Percentiles rank a stretch among this genome's conserved stretches.
Conservation (phyloP, 2,329 filamentous ascomycete genomes). For the Kalaharituber pfeilii region DNA sequence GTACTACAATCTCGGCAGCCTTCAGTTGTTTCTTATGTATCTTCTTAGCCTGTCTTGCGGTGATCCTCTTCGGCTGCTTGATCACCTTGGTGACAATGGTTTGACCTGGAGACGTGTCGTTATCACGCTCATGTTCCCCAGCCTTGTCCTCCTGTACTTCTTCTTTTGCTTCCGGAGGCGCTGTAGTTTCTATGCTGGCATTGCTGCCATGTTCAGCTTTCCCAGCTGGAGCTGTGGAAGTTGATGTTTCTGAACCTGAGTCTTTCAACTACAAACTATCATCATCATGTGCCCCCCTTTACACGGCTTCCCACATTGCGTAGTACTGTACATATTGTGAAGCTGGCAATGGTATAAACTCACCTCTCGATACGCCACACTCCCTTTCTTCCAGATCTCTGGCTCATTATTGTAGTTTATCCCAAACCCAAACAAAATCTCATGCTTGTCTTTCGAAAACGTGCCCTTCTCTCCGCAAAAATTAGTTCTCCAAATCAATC, state of each 20-base stretch:
- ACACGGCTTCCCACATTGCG: not conserved
- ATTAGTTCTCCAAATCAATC: constrained; percentile 15
- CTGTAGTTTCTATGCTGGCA: too few species aligned
- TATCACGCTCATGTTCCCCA: constrained; percentile 35
- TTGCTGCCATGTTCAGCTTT: not conserved
- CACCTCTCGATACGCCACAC: constrained; percentile 69
- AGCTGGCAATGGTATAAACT: constrained; percentile 23
- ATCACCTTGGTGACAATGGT: not conserved
- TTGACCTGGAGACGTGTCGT: constrained; percentile 18
- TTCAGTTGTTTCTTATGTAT: constrained; percentile 63
- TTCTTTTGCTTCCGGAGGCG: not conserved
- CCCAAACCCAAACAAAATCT: constrained; percentile 80
- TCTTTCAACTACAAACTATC: too few species aligned
- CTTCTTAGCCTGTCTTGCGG: constrained; percentile 49
- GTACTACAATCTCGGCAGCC: constrained; percentile 64
- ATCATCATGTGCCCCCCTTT: not conserved
- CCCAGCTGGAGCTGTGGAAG: not conserved
- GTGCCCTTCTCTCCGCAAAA: constrained; percentile 44
- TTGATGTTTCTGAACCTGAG: not conserved
- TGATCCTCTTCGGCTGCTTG: constrained; percentile 39
- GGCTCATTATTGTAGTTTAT: constrained; percentile 98
- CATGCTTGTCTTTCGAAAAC: constrained; percentile 75
- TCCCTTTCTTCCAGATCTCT: constrained; percentile 86
- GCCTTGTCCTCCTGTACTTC: constrained; percentile 26
- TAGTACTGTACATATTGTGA: too few species aligned